Conservation (phyloP, 2,329 filamentous ascomycete genomes). For the Aspergillus transmontanensis region DNA sequence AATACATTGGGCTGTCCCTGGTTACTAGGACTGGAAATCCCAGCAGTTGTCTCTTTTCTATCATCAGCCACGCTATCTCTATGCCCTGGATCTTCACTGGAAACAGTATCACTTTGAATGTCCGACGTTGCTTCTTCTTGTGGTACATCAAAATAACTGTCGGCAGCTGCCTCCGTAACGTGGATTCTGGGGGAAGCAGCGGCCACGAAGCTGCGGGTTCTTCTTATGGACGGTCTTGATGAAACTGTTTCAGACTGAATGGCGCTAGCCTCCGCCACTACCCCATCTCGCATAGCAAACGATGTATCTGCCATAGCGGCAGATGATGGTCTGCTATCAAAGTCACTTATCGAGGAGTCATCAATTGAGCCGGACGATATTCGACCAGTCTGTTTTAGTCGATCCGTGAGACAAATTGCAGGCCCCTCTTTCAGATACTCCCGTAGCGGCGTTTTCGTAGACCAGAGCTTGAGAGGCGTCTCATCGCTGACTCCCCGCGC, state of each 20-base stretch:
- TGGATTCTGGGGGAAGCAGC: conserved; percentile 31
- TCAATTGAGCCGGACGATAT: conserved; percentile 28
- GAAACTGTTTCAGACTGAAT: conserved; percentile 11
- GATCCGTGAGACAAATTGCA: conserved; percentile 56
- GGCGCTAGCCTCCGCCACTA: not conserved
- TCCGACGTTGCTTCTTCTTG: conserved; percentile 11
- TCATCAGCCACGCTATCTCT: conserved; percentile 6
- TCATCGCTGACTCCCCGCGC: conserved; percentile 53
- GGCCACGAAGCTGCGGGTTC: conserved; percentile 28
- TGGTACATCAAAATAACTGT: conserved; percentile 23
- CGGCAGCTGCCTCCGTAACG: conserved; percentile 28
- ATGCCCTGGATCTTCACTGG: not conserved
- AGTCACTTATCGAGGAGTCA: conserved; percentile 34
- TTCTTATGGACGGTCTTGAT: conserved; percentile 23
- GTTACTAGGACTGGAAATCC: conserved; percentile 10
- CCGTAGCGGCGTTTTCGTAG: conserved; percentile 28
- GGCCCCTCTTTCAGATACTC: conserved; percentile 61
- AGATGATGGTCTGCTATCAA: conserved; percentile 30
- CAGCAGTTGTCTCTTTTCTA: not conserved
- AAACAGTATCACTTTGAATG: not conserved
- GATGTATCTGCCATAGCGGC: conserved; percentile 8
- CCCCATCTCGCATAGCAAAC: not conserved
- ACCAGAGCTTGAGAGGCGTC: conserved; percentile 36
- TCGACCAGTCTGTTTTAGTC: conserved; percentile 42
- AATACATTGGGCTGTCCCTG: not conserved